Conservation (phyloP, 2,329 filamentous ascomycete species). For the Bipolaris bicolor region DNA sequence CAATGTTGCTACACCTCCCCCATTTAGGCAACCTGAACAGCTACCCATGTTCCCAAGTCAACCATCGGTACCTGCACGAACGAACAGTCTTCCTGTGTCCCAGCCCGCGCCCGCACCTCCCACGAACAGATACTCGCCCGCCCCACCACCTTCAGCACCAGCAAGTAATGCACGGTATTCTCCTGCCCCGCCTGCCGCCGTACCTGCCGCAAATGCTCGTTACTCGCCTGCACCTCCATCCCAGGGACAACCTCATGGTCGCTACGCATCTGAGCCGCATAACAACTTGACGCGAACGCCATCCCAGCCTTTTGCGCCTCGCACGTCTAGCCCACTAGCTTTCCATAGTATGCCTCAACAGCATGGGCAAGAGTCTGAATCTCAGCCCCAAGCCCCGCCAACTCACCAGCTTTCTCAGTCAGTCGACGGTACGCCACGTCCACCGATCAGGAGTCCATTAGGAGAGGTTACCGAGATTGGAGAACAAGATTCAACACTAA, state of each 20-base stretch:
- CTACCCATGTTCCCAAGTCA: constrained; percentile 47
- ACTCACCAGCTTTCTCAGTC: constrained; percentile 40
- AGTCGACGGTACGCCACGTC: constrained; percentile 32
- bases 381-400: constrained; percentile 13
- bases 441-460: constrained; percentile 36
- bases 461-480: constrained; percentile 45
- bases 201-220: constrained; percentile 46
- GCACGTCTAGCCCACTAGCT: constrained; percentile 69
- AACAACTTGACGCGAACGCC: constrained; percentile 43
- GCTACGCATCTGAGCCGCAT: constrained; percentile 48
- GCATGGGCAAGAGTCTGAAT: constrained; percentile 23
- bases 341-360: constrained; percentile 52
- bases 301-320: constrained; percentile 63
- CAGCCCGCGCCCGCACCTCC: constrained; percentile 36
- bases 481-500: constrained; percentile 31
- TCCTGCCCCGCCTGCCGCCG: constrained; percentile 41
- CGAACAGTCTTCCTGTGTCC: constrained; percentile 43
- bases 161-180: constrained; percentile 44
- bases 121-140: constrained; percentile 39
- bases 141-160: constrained; percentile 41
- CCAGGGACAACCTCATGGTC: constrained; percentile 43
- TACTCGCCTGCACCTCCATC: constrained; percentile 50
- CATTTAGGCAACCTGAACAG: constrained; percentile 52
- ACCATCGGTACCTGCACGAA: constrained; percentile 37
- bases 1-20: constrained; percentile 27